These are phyloP conservation scores for Parascedosporium putredinis DNA, from an alignment of 2,329 filamentous ascomycete species.

Conservation along the genomic window DNA sequence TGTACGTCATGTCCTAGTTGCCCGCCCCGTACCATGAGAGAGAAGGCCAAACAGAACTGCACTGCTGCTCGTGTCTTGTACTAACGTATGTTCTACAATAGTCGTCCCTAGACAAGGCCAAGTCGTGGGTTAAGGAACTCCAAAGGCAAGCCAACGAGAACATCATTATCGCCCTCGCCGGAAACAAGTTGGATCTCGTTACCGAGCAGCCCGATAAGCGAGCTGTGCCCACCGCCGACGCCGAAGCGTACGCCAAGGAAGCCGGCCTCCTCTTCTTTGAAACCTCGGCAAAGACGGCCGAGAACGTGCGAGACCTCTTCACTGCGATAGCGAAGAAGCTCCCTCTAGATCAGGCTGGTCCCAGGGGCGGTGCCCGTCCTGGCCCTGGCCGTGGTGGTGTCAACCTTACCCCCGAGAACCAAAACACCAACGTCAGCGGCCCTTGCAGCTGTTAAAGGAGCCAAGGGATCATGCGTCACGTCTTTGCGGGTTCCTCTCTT, in stretches of 20 bases:
- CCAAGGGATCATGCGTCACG: not conserved
- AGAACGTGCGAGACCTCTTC: constrained; percentile 93
- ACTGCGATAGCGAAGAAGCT: constrained; percentile 97
- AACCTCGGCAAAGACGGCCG: constrained; percentile 92
- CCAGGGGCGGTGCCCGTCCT: constrained; percentile 62
- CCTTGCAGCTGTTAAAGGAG: constrained; percentile 44
- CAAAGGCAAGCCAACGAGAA: constrained; percentile 99
- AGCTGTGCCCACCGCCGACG: constrained; percentile 78
- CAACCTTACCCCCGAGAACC: constrained; percentile 44
- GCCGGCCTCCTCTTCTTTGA: constrained; percentile 95
- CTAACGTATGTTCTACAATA: constrained; percentile 31
- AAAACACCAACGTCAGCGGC: constrained; percentile 45
- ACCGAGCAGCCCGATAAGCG: constrained; percentile 93
- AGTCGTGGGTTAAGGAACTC: constrained; percentile 97
- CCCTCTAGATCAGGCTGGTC: constrained; percentile 90
- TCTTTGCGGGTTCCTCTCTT: no score
- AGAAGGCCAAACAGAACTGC: no score
- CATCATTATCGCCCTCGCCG: constrained; percentile 95
- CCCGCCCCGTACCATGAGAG: not conserved
- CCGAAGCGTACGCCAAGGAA: constrained; percentile 89
- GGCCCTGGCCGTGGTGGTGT: constrained; percentile 47
- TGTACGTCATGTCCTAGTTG: constrained; percentile 43
- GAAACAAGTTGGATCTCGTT: constrained; percentile 95
- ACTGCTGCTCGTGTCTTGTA: no score
- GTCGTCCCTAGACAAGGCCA: constrained; percentile 97